Evolutionary conservation across 1,284 basidiomycete species (phyloP).

Genomic region (Lentinula novae-zelandiae): DNA sequence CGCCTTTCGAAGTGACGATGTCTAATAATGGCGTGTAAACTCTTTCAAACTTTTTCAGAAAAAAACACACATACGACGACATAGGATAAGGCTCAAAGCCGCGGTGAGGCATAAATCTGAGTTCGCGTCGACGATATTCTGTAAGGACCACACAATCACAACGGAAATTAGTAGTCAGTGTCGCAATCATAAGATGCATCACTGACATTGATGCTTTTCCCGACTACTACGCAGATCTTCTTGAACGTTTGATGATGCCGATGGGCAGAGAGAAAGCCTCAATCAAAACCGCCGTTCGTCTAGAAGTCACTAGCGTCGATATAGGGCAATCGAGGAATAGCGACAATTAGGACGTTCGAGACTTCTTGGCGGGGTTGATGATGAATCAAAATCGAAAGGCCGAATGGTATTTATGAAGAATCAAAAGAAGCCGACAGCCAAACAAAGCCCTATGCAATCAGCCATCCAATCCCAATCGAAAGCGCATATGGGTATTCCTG

Average conservation of each 20-base stretch:
- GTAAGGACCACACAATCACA: background rate
- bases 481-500: conserved; percentile 10
- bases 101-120: conserved; percentile 38
- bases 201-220: conserved; percentile 7
- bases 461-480: conserved; percentile 6
- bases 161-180: conserved; percentile 12
- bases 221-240: background rate
- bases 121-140: conserved; percentile 1
- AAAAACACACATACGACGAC: conserved; percentile 33
- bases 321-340: background rate
- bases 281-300: conserved; percentile 3
- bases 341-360: conserved; percentile 3
- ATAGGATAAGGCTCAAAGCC: conserved; percentile 38
- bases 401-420: conserved; percentile 20
- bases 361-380: conserved; percentile 20
- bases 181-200: conserved; percentile 1
- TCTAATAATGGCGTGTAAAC: conserved; percentile 27
- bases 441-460: conserved; percentile 9
- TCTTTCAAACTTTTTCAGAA: conserved; percentile 14
- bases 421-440: conserved; percentile 17
- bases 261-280: conserved; percentile 8
- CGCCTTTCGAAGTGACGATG: conserved; percentile 40
- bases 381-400: conserved; percentile 11
- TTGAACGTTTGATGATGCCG: background rate
- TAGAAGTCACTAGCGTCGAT: background rate